Evolutionary conservation across 441 rosid species (phyloP).

Genomic region (Corymbia citriodora): DNA sequence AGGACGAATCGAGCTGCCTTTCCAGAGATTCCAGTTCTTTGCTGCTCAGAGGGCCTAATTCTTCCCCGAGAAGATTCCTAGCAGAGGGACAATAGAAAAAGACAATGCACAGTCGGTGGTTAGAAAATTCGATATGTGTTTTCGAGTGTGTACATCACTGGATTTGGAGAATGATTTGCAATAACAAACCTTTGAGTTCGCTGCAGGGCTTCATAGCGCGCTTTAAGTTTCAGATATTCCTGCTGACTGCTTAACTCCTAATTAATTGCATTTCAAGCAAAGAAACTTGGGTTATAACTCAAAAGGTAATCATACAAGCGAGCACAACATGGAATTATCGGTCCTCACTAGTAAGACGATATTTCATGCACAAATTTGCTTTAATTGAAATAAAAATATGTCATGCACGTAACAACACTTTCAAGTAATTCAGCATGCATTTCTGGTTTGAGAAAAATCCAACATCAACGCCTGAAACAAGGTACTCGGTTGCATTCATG

Average conservation of each 20-base stretch:
- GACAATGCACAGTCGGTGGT: background rate
- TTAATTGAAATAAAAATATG: background rate
- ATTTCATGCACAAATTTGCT: background rate
- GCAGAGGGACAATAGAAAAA: background rate
- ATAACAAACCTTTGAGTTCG: slow-evolving; percentile 65
- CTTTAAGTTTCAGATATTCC: slow-evolving; percentile 96
- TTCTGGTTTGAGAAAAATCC: background rate
- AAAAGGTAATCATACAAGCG: background rate
- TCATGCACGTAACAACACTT: background rate
- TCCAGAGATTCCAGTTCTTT: slow-evolving; percentile 95
- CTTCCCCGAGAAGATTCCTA: slow-evolving; percentile 95
- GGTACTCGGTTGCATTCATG: background rate
- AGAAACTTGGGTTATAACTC: background rate
- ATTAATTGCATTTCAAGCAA: background rate
- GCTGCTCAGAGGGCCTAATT: slow-evolving; percentile 84
- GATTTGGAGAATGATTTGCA: background rate
- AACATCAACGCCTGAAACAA: background rate
- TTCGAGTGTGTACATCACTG: background rate
- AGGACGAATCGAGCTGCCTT: slow-evolving; percentile 87
- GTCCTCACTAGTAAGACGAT: background rate
- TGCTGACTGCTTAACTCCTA: slow-evolving; percentile 95
- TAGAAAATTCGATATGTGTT: background rate
- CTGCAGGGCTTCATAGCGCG: slow-evolving; percentile 79
- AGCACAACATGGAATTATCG: background rate
- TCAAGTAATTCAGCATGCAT: background rate